Conservation (phyloP, 371 early-diverging fungal species). For the Lichtheimia hyalospora region DNA sequence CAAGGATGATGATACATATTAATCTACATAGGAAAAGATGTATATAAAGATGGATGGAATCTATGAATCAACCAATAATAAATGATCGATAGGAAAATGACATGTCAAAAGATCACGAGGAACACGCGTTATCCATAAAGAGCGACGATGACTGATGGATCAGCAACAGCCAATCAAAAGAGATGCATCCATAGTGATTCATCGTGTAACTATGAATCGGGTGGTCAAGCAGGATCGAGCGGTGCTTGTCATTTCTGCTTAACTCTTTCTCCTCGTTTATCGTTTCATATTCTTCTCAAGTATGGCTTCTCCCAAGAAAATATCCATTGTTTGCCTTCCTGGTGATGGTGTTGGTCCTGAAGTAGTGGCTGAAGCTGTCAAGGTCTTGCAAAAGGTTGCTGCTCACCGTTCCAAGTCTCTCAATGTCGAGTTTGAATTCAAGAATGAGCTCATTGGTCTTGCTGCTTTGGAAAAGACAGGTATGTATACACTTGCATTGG, state of each 20-base stretch:
- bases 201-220: neutral
- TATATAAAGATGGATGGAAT: too few relatives aligned
- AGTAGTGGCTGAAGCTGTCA: slow-evolving; percentile 87
- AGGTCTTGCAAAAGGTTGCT: slow-evolving; percentile 79
- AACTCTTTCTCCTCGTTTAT: neutral
- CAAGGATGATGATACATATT: too few relatives aligned
- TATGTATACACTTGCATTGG: slow-evolving; percentile 37
- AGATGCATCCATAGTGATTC: slow-evolving; percentile 2
- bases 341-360: slow-evolving; percentile 98
- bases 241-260: neutral
- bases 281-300: neutral
- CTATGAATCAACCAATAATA: too few relatives aligned
- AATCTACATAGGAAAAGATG: too few relatives aligned
- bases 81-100: neutral
- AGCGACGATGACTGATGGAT: neutral
- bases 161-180: neutral
- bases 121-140: too few relatives aligned
- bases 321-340: slow-evolving; percentile 76
- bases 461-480: slow-evolving; percentile 91
- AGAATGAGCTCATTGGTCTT: slow-evolving; percentile 86
- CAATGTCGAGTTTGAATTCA: slow-evolving; percentile 68
- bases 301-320: slow-evolving; percentile 14
- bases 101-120: neutral
- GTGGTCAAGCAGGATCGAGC: neutral
- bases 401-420: slow-evolving; percentile 55